Conservation (phyloP, 495 filamentous ascomycete genomes). For the Tuber microsphaerosporum region DNA sequence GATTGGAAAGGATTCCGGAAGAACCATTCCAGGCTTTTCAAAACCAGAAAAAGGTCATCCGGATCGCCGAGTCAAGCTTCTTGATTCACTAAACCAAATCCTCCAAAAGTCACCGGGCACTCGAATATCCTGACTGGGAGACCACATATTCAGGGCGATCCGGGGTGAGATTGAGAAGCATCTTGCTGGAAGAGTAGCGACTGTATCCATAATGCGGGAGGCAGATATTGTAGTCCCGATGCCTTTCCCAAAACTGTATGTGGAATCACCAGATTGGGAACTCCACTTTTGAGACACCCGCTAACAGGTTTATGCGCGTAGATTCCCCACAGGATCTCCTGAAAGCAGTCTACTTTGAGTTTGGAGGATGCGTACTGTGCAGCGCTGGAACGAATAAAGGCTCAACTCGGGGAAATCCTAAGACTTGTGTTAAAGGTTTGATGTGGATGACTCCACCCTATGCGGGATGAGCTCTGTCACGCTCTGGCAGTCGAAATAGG, state of each 20-base stretch:
- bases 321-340: background rate
- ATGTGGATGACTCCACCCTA: too few species aligned
- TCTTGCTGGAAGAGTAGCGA: background rate
- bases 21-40: background rate
- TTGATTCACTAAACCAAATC: background rate
- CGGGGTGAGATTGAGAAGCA: conserved; percentile 5
- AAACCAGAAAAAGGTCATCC: background rate
- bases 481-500: background rate
- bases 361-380: background rate
- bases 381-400: too few species aligned
- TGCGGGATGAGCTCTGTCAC: background rate
- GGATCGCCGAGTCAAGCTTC: background rate
- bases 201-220: background rate
- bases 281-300: background rate
- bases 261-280: background rate
- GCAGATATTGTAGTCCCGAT: background rate
- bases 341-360: background rate
- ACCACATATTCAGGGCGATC: background rate
- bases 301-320: background rate
- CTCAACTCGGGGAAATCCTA: too few species aligned
- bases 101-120: background rate
- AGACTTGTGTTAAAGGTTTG: too few species aligned
- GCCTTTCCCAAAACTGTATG: background rate
- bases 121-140: background rate
- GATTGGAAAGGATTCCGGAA: background rate